These are phyloP conservation scores for Pyricularia grisea DNA, from an alignment of 2,329 filamentous ascomycete genomes.

Conservation along the genomic window DNA sequence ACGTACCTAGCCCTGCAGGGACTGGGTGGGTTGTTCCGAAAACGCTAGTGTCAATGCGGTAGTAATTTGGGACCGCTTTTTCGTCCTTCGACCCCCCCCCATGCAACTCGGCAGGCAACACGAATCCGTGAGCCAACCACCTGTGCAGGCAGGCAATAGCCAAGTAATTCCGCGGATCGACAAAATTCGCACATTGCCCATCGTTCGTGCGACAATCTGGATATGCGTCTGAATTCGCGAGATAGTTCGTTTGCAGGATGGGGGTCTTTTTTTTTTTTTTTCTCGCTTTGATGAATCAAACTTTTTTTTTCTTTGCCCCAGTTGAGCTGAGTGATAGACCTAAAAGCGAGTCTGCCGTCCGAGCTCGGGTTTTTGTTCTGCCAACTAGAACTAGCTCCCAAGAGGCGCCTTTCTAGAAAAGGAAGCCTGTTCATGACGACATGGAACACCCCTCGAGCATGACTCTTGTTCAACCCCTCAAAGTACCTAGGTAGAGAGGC, in stretches of 20 bases:
- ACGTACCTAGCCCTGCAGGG: neutral
- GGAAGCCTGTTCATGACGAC: conserved; percentile 1
- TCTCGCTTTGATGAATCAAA: neutral
- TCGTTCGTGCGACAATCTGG: neutral
- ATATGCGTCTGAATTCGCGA: neutral
- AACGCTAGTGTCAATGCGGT: neutral
- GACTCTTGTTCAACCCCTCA: neutral
- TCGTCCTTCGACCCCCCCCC: neutral
- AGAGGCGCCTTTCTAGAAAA: neutral
- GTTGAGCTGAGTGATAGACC: neutral
- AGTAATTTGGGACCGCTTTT: neutral
- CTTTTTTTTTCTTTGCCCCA: neutral
- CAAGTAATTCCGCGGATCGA: neutral
- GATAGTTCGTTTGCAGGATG: neutral
- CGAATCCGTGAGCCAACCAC: neutral
- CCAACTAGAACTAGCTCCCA: neutral
- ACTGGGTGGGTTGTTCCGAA: neutral
- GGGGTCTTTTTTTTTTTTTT: neutral
- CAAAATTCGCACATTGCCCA: neutral
- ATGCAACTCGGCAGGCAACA: neutral
- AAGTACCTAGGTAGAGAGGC: neutral
- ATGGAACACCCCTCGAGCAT: neutral
- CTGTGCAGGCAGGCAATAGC: neutral
- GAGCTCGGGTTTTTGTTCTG: neutral
- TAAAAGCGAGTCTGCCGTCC: neutral